A percentile compares a stretch with the other conserved stretches of the same genome.
These are phyloP conservation scores for Lipomyces yamadae DNA, from an alignment of 805 yeast species.

Conservation along the genomic window DNA sequence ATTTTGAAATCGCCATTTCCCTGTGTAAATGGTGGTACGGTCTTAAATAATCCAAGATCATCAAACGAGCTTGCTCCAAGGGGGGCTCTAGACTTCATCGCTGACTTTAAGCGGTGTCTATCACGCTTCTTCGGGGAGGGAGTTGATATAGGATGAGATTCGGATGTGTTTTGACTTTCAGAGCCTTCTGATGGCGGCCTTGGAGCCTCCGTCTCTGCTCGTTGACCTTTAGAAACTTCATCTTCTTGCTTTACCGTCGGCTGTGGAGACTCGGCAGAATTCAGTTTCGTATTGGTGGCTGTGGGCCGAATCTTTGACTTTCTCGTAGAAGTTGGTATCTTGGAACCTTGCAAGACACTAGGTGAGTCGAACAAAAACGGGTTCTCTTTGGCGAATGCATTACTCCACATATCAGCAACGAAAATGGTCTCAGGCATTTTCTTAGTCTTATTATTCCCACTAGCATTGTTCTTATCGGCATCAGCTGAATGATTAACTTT, in stretches of 20 bases:
- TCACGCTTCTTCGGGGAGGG: conserved; percentile 22
- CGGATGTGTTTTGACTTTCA: not conserved
- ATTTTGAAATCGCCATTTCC: conserved; percentile 42
- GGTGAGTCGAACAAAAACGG: conserved; percentile 5
- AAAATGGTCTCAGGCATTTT: not conserved
- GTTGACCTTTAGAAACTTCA: not conserved
- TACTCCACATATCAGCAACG: conserved; percentile 5
- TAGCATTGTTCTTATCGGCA: not conserved
- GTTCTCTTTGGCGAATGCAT: conserved; percentile 1
- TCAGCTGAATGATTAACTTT: conserved; percentile 20
- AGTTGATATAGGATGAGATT: not conserved
- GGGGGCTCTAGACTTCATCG: conserved; percentile 1
- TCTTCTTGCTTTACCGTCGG: not conserved
- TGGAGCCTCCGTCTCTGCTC: not conserved
- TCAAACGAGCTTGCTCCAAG: not conserved
- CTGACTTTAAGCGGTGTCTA: conserved; percentile 8
- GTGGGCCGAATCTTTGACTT: not conserved
- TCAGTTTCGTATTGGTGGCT: not conserved
- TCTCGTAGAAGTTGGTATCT: not conserved
- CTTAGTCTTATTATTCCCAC: not conserved
- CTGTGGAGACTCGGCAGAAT: not conserved
- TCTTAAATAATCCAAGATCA: conserved; percentile 12
- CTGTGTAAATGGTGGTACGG: conserved; percentile 42
- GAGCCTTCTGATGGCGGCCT: not conserved
- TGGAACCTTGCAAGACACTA: not conserved